Evolutionary conservation across 2,329 filamentous ascomycete genomes (phyloP).

Genomic region (Metarhizium brunneum): DNA sequence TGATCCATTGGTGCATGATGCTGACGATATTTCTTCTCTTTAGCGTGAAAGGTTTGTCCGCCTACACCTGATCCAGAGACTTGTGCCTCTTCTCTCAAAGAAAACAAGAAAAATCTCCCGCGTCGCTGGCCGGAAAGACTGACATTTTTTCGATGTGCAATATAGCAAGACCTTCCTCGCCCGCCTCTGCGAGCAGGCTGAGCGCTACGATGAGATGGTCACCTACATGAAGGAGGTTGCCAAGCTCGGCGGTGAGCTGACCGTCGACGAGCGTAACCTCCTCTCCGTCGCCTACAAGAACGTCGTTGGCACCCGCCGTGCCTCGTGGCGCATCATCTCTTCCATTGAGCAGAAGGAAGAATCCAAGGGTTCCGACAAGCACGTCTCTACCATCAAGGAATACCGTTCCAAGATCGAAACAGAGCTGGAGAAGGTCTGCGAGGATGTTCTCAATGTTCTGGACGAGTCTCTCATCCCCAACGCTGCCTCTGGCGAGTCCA

Average conservation of each 20-base stretch:
- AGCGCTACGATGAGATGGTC: constrained; percentile 99
- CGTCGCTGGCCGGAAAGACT: constrained; percentile 16
- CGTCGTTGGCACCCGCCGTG: constrained; percentile 94
- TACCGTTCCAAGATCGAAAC: constrained; percentile 98
- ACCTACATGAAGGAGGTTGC: constrained; percentile 99
- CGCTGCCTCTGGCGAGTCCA: constrained; percentile 93
- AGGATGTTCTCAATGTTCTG: constrained; percentile 93
- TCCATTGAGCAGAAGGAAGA: constrained; percentile 99
- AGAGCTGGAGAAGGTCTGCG: constrained; percentile 95
- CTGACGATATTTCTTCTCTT: constrained; percentile 27
- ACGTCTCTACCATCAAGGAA: constrained; percentile 86
- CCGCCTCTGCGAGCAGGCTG: constrained; percentile 99
- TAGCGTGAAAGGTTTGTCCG: constrained; percentile 61
- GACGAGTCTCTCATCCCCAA: constrained; percentile 91
- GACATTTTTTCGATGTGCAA: constrained; percentile 9
- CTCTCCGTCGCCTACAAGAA: constrained; percentile 99
- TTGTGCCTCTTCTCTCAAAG: constrained; percentile 8
- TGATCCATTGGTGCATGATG: constrained; percentile 11
- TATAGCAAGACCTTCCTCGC: constrained; percentile 98
- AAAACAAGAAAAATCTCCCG: constrained; percentile 1
- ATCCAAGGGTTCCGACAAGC: constrained; percentile 94
- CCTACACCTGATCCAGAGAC: constrained; percentile 4
- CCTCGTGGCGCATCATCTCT: constrained; percentile 98
- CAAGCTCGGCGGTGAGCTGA: constrained; percentile 72
- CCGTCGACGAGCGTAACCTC: constrained; percentile 96